These are phyloP conservation scores for Taphrina communis DNA, from an alignment of 1,139 yeast species.

Conservation along the genomic window DNA sequence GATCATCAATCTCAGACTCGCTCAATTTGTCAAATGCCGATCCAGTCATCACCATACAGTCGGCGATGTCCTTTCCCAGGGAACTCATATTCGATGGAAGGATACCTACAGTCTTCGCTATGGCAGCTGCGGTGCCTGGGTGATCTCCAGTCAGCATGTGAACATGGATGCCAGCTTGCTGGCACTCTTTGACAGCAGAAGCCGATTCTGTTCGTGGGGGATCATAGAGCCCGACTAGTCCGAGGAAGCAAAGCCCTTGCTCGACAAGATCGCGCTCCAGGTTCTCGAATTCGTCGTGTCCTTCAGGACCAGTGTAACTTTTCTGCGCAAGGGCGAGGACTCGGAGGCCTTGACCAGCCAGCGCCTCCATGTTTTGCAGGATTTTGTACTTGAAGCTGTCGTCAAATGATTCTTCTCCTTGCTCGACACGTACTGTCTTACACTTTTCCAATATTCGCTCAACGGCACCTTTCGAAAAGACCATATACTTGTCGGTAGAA, in stretches of 20 bases:
- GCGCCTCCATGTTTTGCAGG: constrained; percentile 64
- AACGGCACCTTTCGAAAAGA: constrained; percentile 79
- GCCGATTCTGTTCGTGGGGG: constrained; percentile 81
- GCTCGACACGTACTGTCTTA: constrained; percentile 46
- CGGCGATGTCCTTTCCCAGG: constrained; percentile 61
- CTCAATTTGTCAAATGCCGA: constrained; percentile 68
- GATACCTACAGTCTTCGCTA: constrained; percentile 85
- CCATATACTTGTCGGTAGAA: constrained; percentile 52
- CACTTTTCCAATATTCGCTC: constrained; percentile 71
- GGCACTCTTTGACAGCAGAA: constrained; percentile 69
- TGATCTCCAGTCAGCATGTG: constrained; percentile 89
- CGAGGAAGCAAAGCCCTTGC: constrained; percentile 63
- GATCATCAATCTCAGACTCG: constrained; percentile 67
- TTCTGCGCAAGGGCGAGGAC: constrained; percentile 70
- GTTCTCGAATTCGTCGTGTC: constrained; percentile 47
- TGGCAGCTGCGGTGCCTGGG: constrained; percentile 80
- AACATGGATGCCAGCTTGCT: constrained; percentile 77
- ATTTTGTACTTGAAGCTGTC: constrained; percentile 56
- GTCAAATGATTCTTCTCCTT: constrained; percentile 52
- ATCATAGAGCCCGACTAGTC: constrained; percentile 80
- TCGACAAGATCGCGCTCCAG: constrained; percentile 61
- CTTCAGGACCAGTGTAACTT: constrained; percentile 34
- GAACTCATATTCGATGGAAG: constrained; percentile 59
- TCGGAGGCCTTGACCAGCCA: constrained; percentile 73
- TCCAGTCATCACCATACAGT: constrained; percentile 78